phyloP scores from a whole-genome alignment of 176 grass and related monocot species.

The Bothriochloa decipiens region DNA sequence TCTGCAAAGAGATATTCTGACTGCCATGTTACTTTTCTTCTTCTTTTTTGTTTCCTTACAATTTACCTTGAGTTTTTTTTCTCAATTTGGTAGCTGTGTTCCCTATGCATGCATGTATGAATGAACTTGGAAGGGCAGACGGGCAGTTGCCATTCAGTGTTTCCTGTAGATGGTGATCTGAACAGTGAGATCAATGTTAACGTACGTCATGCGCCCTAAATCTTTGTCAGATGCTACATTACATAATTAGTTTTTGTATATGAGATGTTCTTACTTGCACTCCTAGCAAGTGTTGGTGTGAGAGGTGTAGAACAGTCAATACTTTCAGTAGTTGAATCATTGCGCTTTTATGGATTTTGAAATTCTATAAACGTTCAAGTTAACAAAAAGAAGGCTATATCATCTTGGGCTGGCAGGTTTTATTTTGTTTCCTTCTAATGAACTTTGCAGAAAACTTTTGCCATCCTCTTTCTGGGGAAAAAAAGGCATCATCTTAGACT shows the following conservation, averaged over 20 bases:
- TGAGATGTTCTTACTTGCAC: not conserved
- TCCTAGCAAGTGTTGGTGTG: not conserved
- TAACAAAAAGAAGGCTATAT: not conserved
- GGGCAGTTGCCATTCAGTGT: no score
- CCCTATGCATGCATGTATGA: no score
- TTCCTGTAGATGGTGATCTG: not conserved
- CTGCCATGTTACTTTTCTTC: no score
- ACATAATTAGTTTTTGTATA: not conserved
- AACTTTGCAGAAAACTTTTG: not conserved
- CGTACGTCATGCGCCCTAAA: no score
- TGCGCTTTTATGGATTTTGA: not conserved
- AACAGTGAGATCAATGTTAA: no score
- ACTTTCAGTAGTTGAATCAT: not conserved
- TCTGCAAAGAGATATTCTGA: no score
- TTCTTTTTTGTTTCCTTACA: no score
- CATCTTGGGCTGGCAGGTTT: no score
- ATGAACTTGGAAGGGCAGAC: no score
- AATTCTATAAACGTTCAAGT: not conserved
- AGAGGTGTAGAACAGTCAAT: not conserved
- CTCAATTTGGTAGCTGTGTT: no score
- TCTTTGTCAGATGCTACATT: no score
- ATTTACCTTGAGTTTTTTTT: no score
- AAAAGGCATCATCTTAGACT: not conserved
- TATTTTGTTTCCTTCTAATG: not conserved
- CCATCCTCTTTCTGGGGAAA: not conserved